Conservation (phyloP, 176 grass and related monocot genomes). For the Dendrocalamus sinicus region DNA sequence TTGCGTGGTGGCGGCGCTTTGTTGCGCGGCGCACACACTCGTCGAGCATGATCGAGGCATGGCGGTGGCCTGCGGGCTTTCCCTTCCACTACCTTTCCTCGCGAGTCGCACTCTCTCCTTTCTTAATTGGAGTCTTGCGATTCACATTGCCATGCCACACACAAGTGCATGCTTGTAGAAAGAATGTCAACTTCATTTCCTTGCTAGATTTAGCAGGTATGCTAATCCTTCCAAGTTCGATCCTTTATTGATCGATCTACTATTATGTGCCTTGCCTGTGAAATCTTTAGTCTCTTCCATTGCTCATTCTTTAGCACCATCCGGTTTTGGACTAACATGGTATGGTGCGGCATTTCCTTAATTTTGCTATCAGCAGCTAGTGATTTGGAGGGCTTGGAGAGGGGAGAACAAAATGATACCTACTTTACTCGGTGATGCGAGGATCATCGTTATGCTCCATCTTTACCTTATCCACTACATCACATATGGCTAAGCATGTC, state of each 20-base stretch:
- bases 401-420: conserved; percentile 6
- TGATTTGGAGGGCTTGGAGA: neutral
- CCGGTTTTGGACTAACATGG: neutral
- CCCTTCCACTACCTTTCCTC: no score
- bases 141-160: neutral
- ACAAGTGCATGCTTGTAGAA: neutral
- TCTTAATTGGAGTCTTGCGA: neutral
- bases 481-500: neutral
- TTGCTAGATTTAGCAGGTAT: conserved; percentile 3
- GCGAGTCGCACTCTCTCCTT: neutral
- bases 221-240: neutral
- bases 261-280: neutral
- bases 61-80: no score
- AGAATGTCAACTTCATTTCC: neutral
- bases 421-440: neutral
- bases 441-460: no score
- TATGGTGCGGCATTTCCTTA: neutral
- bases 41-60: no score
- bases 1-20: no score
- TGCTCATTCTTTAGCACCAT: neutral
- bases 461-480: neutral
- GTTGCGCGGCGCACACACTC: no score
- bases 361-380: neutral
- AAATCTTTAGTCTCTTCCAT: neutral
- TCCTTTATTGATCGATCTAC: conserved; percentile 37